A percentile compares a stretch with the other conserved stretches of the same genome.
phyloP scores from a whole-genome alignment of 495 filamentous ascomycete genomes.

The Penicillium maclennaniae region DNA sequence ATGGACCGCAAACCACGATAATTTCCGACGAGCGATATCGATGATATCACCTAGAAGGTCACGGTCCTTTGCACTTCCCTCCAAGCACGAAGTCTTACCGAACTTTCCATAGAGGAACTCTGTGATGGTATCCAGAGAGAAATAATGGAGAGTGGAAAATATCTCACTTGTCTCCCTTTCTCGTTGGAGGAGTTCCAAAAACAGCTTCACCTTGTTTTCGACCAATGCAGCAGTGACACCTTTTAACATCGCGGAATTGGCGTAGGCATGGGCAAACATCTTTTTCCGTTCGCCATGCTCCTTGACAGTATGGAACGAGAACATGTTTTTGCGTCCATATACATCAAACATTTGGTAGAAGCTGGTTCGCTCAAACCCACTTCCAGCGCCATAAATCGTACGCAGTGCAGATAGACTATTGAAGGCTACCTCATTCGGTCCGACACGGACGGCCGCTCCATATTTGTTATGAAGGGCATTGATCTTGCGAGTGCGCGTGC shows the following conservation, averaged over 20 bases:
- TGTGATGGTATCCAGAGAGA: constrained; percentile 40
- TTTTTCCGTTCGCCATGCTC: constrained; percentile 40
- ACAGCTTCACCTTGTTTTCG: constrained; percentile 27
- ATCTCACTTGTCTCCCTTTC: constrained; percentile 31
- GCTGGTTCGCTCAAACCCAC: constrained; percentile 30
- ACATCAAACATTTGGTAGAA: constrained; percentile 45
- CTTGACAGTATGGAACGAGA: constrained; percentile 26
- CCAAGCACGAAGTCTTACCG: no score
- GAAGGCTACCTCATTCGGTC: constrained; percentile 40
- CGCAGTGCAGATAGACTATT: constrained; percentile 22
- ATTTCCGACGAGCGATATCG: constrained; percentile 24
- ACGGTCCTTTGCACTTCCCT: no score
- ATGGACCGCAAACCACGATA: constrained; percentile 35
- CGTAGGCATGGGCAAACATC: constrained; percentile 35
- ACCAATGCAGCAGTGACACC: constrained; percentile 12
- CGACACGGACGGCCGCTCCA: constrained; percentile 39
- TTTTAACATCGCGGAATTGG: constrained; percentile 27
- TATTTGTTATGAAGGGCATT: constrained; percentile 33
- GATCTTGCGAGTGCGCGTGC: constrained; percentile 28
- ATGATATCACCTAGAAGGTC: constrained; percentile 31
- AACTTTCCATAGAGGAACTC: constrained; percentile 17
- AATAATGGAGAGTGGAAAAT: constrained; percentile 37
- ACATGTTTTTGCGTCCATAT: constrained; percentile 35
- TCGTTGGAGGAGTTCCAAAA: constrained; percentile 27
- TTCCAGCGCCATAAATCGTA: constrained; percentile 41